Base-by-base conservation (phyloP, 768 basidiomycete genomes). In the Panaeolus papilionaceus region DNA sequence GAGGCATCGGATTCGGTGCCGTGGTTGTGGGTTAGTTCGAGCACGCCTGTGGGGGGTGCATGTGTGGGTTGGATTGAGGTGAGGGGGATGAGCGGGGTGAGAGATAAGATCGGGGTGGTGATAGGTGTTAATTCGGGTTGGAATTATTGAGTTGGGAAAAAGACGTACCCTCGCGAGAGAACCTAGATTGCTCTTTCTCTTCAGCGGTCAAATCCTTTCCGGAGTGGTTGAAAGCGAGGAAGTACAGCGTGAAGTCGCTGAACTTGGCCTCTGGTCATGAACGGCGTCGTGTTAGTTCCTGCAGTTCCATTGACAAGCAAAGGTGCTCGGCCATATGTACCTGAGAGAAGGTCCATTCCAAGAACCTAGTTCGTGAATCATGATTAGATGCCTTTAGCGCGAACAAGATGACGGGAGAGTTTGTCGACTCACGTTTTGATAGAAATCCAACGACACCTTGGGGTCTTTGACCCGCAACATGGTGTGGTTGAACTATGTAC, bases 381-480 rank as follows among this genome's bases (percentile, higher is more conserved):
- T 23, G 33, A 26, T 23, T 26, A 38, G 33, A 38, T 14, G 20
- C 11, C 44, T 38, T 14, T 38, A 28, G 38, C 0, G n/a, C 47
- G 33, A 49, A 20, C 4, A 20, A 45, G 2, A 58, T 18, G 37
- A 58, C 58, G 37, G 33, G 37, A 16, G 37, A 16, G 62, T n/a
- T 5, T 7, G 47, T 26, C 6, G 23, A 49, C 84, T 72, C 64
- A 88, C 91, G 47, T 93, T 86, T 66, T 85, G 84, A 80, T 97
- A 97, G 79, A 95, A 98, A 23, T 84, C 81, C 68, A 97, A 75
- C 18, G 94, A 96, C 54, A 79, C 83, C 71, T 94, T 89, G 8
- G 95, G 91, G 76, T 97, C 94, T 82, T 91, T 96, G 76, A 97
- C 84, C 72, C 95, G 87, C 72, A 96, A 77, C 94, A 94, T 95